Evolutionary conservation across 2,329 filamentous ascomycete species (phyloP).

Genomic region (Trichothecium roseum): DNA sequence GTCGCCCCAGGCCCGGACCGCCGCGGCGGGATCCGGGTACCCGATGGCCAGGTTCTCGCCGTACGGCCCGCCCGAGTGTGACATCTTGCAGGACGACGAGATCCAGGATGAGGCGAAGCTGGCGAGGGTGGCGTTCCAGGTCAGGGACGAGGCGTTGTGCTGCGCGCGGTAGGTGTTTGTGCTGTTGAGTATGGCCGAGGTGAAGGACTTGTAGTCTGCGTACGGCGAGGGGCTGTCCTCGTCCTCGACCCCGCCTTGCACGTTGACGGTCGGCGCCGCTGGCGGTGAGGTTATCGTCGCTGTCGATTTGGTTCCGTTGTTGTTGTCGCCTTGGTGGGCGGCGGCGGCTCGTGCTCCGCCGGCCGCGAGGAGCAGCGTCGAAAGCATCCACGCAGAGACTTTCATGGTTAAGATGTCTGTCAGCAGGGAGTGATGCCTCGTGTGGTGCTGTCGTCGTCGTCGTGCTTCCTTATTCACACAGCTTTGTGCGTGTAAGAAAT

Average conservation of each 20-base stretch:
- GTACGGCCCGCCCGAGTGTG: conserved; percentile 50
- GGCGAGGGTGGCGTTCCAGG: conserved; percentile 57
- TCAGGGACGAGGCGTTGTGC: conserved; percentile 48
- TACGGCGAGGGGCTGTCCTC: conserved; percentile 22
- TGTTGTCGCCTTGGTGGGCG: too few relatives aligned
- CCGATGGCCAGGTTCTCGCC: conserved; percentile 69
- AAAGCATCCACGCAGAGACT: not conserved
- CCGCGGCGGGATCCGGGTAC: conserved; percentile 46
- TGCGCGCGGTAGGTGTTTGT: conserved; percentile 56
- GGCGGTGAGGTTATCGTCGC: conserved; percentile 14
- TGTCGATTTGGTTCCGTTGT: not conserved
- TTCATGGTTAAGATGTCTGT: conserved; percentile 2
- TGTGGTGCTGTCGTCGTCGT: too few relatives aligned
- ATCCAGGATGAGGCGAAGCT: conserved; percentile 43
- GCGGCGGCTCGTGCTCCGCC: too few relatives aligned
- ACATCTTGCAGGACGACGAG: conserved; percentile 29
- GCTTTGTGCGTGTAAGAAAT: too few relatives aligned
- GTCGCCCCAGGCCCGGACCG: conserved; percentile 57
- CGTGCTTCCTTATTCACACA: too few relatives aligned
- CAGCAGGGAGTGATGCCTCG: too few relatives aligned
- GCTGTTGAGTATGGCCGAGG: conserved; percentile 47
- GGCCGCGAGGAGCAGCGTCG: conserved; percentile 1
- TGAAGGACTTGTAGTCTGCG: conserved; percentile 25
- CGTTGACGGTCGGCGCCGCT: too few relatives aligned
- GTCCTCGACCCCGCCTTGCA: too few relatives aligned